phyloP scores from a whole-genome alignment of 73 alveolate species.

The Diophrys sp. region DNA sequence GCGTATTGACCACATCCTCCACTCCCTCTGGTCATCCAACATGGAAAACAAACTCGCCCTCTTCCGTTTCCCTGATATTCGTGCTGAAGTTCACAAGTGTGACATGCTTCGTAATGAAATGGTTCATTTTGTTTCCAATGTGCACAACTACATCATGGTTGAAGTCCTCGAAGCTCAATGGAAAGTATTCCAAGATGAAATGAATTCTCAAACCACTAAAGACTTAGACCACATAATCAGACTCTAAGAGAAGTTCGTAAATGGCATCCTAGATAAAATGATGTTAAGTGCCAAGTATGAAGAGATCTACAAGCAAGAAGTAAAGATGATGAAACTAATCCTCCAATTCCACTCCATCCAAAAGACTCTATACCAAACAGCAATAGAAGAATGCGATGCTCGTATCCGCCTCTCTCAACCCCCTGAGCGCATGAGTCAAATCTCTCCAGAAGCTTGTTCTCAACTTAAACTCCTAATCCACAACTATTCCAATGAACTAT shows the following conservation, averaged over 20 bases:
- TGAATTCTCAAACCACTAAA: slow-evolving; percentile 71
- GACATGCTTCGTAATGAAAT: slow-evolving; percentile 81
- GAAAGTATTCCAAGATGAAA: slow-evolving; percentile 81
- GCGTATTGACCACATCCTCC: slow-evolving; percentile 81
- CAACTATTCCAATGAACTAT: no score
- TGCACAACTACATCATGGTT: slow-evolving; percentile 88
- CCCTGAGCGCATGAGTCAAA: slow-evolving; percentile 6
- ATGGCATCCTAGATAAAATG: slow-evolving; percentile 76
- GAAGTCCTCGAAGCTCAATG: slow-evolving; percentile 93
- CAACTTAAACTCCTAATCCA: slow-evolving; percentile 37
- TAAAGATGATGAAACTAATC: no score
- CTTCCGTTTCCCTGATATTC: slow-evolving; percentile 59
- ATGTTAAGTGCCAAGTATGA: slow-evolving; percentile 76
- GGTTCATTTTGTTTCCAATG: slow-evolving; percentile 86
- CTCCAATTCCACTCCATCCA: slow-evolving; percentile 74
- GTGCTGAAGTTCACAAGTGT: slow-evolving; percentile 66
- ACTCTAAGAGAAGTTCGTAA: slow-evolving; percentile 73
- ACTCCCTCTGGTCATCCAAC: slow-evolving; percentile 74
- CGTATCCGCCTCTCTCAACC: slow-evolving; percentile 11
- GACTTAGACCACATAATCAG: slow-evolving; percentile 83
- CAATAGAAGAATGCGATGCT: slow-evolving; percentile 67
- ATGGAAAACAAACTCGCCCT: slow-evolving; percentile 48
- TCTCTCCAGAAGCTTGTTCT: slow-evolving; percentile 27
- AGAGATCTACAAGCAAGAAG: slow-evolving; percentile 56
- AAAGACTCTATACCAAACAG: slow-evolving; percentile 68